A percentile compares a stretch with the other conserved stretches of the same genome.
phyloP scores from a whole-genome alignment of 345 rosid species.

The Eucalyptus tenuipes region DNA sequence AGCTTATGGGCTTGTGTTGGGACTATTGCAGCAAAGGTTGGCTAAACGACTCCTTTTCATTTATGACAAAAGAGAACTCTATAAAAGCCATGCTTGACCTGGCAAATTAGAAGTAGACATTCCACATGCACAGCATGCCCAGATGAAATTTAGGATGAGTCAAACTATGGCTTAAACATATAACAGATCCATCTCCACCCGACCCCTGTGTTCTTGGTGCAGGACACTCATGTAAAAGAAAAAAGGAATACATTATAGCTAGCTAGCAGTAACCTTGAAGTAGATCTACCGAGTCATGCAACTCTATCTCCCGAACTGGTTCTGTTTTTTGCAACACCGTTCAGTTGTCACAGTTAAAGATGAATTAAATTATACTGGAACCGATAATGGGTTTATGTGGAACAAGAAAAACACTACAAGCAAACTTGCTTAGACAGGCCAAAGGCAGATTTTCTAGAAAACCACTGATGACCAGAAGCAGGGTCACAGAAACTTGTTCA shows the following conservation, averaged over 20 bases:
- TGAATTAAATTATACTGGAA: not conserved
- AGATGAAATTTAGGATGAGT: not conserved
- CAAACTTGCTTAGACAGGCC: not conserved
- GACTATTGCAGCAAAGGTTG: not conserved
- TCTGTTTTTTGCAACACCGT: not conserved
- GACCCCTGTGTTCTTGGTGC: not conserved
- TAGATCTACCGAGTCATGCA: not conserved
- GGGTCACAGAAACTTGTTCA: not conserved
- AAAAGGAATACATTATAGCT: not conserved
- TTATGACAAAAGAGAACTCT: not conserved
- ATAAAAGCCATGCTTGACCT: not conserved
- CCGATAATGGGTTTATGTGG: not conserved
- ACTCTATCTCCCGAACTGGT: not conserved
- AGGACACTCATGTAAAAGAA: not conserved
- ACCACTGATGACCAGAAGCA: not conserved
- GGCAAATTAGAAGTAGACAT: not conserved
- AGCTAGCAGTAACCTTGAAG: not conserved
- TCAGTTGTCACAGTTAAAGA: not conserved
- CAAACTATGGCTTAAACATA: not conserved
- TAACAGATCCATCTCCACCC: not conserved
- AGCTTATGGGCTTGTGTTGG: not conserved
- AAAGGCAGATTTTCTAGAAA: not conserved
- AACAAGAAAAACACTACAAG: not conserved
- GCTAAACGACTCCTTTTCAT: not conserved
- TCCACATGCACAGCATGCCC: not conserved